Percentiles rank a stretch among this genome's conserved stretches.
These are phyloP conservation scores for Alternaria gaisen DNA, from an alignment of 2,329 filamentous ascomycete genomes.

Conservation along the genomic window DNA sequence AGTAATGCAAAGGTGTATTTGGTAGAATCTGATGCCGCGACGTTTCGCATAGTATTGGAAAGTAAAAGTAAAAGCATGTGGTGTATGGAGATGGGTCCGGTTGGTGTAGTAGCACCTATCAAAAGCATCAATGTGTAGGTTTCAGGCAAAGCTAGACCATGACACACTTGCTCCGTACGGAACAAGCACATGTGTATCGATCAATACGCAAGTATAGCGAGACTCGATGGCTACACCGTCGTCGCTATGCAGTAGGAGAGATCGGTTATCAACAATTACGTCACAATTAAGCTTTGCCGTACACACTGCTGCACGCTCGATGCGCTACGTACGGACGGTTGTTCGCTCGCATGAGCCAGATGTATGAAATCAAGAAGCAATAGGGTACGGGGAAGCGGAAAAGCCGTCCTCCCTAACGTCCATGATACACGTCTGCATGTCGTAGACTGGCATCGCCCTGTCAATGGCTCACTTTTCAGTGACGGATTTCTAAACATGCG, in stretches of 20 bases:
- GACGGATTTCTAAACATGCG: background rate
- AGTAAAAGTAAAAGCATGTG: background rate
- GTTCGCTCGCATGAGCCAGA: background rate
- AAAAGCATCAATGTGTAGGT: slow-evolving; percentile 1
- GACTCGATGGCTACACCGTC: background rate
- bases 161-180: background rate
- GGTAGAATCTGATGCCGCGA: background rate
- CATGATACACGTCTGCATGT: background rate
- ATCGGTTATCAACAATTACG: background rate
- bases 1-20: background rate
- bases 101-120: background rate
- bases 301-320: background rate
- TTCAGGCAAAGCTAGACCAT: background rate
- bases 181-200: background rate
- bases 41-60: background rate
- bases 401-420: slow-evolving; percentile 1
- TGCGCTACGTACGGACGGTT: slow-evolving; percentile 1
- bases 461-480: background rate
- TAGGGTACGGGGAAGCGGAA: slow-evolving; percentile 5
- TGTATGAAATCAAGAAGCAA: background rate
- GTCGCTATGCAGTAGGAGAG: background rate
- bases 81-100: background rate
- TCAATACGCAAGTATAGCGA: background rate
- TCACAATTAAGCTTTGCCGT: background rate
- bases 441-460: background rate